Conservation (phyloP, 2,329 filamentous ascomycete species). For the Lachnellula hyalina region DNA sequence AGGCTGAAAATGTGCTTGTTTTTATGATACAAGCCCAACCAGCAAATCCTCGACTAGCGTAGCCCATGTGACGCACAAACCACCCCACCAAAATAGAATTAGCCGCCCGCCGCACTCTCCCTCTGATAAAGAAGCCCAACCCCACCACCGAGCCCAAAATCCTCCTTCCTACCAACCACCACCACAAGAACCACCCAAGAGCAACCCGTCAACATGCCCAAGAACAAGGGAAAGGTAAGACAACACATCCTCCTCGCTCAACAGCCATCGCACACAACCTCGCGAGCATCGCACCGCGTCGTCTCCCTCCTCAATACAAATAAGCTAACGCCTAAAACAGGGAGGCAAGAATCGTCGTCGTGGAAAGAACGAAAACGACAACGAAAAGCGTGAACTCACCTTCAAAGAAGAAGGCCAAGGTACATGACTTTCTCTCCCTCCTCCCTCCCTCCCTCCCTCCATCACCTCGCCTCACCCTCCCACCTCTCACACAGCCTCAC, state of each 20-base stretch:
- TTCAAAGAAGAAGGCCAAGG: slow-evolving; percentile 98
- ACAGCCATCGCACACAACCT: neutral
- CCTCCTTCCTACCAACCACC: slow-evolving; percentile 5
- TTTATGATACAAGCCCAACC: too few species aligned
- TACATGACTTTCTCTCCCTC: slow-evolving; percentile 30
- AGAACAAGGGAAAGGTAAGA: slow-evolving; percentile 98
- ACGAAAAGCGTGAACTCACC: slow-evolving; percentile 96
- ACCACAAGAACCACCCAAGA: slow-evolving; percentile 5
- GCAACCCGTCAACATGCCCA: slow-evolving; percentile 66
- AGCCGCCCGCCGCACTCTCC: too few species aligned
- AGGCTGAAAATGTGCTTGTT: too few species aligned
- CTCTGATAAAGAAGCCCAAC: too few species aligned
- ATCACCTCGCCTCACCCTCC: too few species aligned
- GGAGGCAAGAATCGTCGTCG: slow-evolving; percentile 97
- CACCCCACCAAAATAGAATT: too few species aligned
- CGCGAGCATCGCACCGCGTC: too few species aligned
- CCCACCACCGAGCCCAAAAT: neutral
- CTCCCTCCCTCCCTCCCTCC: too few species aligned
- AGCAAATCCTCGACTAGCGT: too few species aligned
- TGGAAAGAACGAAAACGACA: slow-evolving; percentile 99
- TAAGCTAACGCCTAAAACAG: slow-evolving; percentile 42
- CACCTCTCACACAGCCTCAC: slow-evolving; percentile 1
- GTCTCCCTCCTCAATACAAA: neutral
- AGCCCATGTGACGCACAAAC: too few species aligned
- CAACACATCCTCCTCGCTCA: slow-evolving; percentile 31